A percentile compares a stretch with the other conserved stretches of the same genome.
Conservation (phyloP, 2,329 filamentous ascomycete genomes). For the Arthroderma sp. region DNA sequence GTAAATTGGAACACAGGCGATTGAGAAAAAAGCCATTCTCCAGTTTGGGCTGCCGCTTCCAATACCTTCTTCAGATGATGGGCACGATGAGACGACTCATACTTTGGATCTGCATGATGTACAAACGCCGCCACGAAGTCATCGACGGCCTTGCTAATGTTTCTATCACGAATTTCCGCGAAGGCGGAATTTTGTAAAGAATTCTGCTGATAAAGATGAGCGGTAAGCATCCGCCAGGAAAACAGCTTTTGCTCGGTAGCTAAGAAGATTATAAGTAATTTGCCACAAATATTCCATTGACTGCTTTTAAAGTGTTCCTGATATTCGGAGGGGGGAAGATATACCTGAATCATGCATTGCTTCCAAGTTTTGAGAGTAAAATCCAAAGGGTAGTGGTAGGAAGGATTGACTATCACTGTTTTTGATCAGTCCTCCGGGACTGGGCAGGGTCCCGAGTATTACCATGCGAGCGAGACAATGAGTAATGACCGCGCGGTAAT, state of each 20-base stretch:
- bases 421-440: background rate
- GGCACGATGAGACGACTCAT: conserved; percentile 9
- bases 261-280: conserved; percentile 4
- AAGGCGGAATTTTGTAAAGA: background rate
- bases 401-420: conserved; percentile 1
- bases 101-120: conserved; percentile 11
- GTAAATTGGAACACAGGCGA: conserved; percentile 15
- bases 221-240: conserved; percentile 19
- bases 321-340: background rate
- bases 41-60: conserved; percentile 13
- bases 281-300: background rate
- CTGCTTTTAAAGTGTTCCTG: too few species aligned
- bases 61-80: conserved; percentile 14
- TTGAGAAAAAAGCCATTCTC: conserved; percentile 18
- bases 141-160: background rate
- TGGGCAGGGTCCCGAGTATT: conserved; percentile 11
- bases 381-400: conserved; percentile 4
- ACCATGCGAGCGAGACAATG: conserved; percentile 14
- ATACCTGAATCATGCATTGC: conserved; percentile 5
- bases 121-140: conserved; percentile 14
- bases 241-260: conserved; percentile 12
- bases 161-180: conserved; percentile 3
- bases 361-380: background rate
- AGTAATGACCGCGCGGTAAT: conserved; percentile 11
- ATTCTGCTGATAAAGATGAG: conserved; percentile 10